Conservation (phyloP, 164 flowering plant genomes). For the Cinnamomum micranthum region DNA sequence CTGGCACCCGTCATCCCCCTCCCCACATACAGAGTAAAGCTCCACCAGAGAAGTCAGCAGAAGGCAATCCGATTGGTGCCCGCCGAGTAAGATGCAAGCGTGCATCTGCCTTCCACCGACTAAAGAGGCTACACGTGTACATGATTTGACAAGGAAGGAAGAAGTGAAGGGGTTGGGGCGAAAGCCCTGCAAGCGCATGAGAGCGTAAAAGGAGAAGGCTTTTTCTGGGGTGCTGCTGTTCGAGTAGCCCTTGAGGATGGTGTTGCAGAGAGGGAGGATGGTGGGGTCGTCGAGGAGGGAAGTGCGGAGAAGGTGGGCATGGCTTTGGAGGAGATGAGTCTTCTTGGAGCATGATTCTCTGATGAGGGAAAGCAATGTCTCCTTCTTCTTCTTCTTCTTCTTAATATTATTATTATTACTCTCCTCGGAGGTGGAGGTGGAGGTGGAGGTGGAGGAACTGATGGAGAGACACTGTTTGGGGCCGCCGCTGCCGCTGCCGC, state of each 20-base stretch:
- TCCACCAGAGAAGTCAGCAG: slow-evolving; percentile 65
- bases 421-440: no score
- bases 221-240: slow-evolving; percentile 28
- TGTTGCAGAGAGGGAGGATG: slow-evolving; percentile 39
- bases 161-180: slow-evolving; percentile 39
- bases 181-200: slow-evolving; percentile 40
- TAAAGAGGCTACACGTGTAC: slow-evolving; percentile 25
- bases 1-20: slow-evolving; percentile 35
- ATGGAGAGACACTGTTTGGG: no score
- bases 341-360: slow-evolving; percentile 37
- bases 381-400: background rate
- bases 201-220: slow-evolving; percentile 40
- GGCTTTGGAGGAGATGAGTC: slow-evolving; percentile 60
- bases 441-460: no score
- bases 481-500: no score
- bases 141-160: slow-evolving; percentile 49
- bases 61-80: slow-evolving; percentile 42
- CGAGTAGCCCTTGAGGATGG: slow-evolving; percentile 54
- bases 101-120: slow-evolving; percentile 54
- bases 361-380: slow-evolving; percentile 10
- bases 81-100: slow-evolving; percentile 45
- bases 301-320: slow-evolving; percentile 48
- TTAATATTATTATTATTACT: background rate
- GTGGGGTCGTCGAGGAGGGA: slow-evolving; percentile 34
- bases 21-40: slow-evolving; percentile 42